A percentile compares a stretch with the other conserved stretches of the same genome.
These are phyloP conservation scores for Penicillium hesseltinei DNA, from an alignment of 2,329 filamentous ascomycete genomes.

Conservation along the genomic window DNA sequence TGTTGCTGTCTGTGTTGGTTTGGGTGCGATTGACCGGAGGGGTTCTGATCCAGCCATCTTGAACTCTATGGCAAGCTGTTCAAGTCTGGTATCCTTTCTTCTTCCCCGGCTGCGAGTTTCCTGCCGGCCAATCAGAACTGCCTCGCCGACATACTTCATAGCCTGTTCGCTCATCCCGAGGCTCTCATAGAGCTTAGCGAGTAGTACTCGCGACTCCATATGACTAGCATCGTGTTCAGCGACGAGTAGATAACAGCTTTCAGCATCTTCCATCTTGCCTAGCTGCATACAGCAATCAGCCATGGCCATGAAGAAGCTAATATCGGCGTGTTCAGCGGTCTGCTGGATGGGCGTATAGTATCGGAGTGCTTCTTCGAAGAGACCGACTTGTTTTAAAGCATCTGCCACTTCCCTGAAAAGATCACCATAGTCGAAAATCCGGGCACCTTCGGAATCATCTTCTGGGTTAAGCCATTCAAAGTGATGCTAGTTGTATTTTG, in stretches of 20 bases:
- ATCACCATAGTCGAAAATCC: slow-evolving; percentile 67
- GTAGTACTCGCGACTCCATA: slow-evolving; percentile 72
- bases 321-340: slow-evolving; percentile 48
- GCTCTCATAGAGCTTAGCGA: slow-evolving; percentile 82
- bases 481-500: slow-evolving; percentile 53
- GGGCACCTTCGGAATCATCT: slow-evolving; percentile 50
- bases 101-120: slow-evolving; percentile 33
- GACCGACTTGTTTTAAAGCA: slow-evolving; percentile 52
- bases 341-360: slow-evolving; percentile 56
- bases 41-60: slow-evolving; percentile 22
- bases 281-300: slow-evolving; percentile 65
- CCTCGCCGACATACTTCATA: slow-evolving; percentile 72
- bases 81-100: slow-evolving; percentile 39
- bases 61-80: slow-evolving; percentile 43
- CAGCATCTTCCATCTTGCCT: slow-evolving; percentile 65
- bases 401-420: slow-evolving; percentile 73
- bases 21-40: slow-evolving; percentile 22
- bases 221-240: slow-evolving; percentile 69
- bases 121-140: slow-evolving; percentile 61
- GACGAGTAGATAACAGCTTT: slow-evolving; percentile 73
- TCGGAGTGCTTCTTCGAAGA: slow-evolving; percentile 56
- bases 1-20: slow-evolving; percentile 9
- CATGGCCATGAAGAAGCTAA: slow-evolving; percentile 51
- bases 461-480: slow-evolving; percentile 68
- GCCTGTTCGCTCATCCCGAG: slow-evolving; percentile 72